phyloP scores from a whole-genome alignment of 225 moss, liverwort and hornwort genomes.

The Marchantia paleacea region DNA sequence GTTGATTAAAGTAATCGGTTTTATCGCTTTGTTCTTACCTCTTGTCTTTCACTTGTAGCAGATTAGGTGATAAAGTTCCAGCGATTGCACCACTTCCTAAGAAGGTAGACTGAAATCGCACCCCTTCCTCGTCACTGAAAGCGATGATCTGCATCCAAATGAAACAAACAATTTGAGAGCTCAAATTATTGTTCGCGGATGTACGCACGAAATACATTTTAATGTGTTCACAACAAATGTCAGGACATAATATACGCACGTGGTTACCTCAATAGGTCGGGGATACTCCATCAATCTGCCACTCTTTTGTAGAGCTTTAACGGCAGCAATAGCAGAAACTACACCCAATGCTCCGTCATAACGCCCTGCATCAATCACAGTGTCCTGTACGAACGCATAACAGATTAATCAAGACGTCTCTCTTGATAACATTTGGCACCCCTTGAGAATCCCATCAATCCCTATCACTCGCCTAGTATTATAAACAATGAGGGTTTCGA shows the following conservation, averaged over 20 bases:
- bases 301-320: constrained; percentile 63
- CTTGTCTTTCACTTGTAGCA: constrained; percentile 61
- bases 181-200: no score
- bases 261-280: constrained; percentile 83
- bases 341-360: constrained; percentile 87
- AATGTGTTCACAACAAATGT: neutral
- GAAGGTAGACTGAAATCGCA: constrained; percentile 94
- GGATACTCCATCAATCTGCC: constrained; percentile 74
- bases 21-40: constrained; percentile 37
- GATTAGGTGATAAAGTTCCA: constrained; percentile 64
- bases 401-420: no score
- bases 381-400: constrained; percentile 55
- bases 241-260: neutral
- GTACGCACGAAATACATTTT: neutral
- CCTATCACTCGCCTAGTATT: no score
- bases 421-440: no score
- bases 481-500: no score
- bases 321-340: constrained; percentile 73
- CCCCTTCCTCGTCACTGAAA: constrained; percentile 99
- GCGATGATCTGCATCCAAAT: constrained; percentile 73
- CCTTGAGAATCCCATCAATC: no score
- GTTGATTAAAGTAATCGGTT: no score
- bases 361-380: constrained; percentile 79
- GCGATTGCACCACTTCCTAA: constrained; percentile 88
- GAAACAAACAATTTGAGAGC: neutral